Evolutionary conservation across 2,329 filamentous ascomycete species (phyloP).

Genomic region (Diaporthe caulivora): DNA sequence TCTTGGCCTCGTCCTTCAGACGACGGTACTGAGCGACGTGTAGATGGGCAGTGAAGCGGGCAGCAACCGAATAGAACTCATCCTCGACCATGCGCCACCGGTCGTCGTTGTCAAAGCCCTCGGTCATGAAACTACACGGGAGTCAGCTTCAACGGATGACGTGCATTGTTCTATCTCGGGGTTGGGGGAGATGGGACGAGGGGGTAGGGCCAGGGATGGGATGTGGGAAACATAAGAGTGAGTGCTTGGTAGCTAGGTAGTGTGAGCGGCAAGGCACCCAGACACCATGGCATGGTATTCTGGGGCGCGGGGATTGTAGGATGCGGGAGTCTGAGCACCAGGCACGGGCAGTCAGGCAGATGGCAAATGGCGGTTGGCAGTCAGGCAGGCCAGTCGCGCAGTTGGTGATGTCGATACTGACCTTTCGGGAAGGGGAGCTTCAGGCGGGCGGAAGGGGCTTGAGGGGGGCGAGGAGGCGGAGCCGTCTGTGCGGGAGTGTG

Average conservation of each 20-base stretch:
- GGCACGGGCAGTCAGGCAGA: not conserved
- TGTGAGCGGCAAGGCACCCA: not conserved
- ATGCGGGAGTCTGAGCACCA: conserved; percentile 16
- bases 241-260: too few species aligned
- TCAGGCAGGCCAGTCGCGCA: not conserved
- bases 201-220: too few species aligned
- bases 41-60: conserved; percentile 78
- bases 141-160: not conserved
- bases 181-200: conserved; percentile 6
- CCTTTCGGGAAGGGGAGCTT: conserved; percentile 24
- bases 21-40: conserved; percentile 83
- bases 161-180: not conserved
- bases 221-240: not conserved
- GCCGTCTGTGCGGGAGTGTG: not conserved
- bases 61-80: conserved; percentile 77
- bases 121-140: conserved; percentile 69
- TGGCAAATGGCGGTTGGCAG: too few species aligned
- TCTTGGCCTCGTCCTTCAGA: conserved; percentile 69
- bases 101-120: conserved; percentile 76
- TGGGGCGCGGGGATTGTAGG: not conserved
- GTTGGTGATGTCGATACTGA: not conserved
- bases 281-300: not conserved
- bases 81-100: conserved; percentile 87
- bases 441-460: not conserved
- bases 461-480: conserved; percentile 1